A percentile compares a stretch with the other conserved stretches of the same genome.
These are phyloP conservation scores for Vitis hybrid DNA, from an alignment of 177 flowering plant species.

Conservation along the genomic window DNA sequence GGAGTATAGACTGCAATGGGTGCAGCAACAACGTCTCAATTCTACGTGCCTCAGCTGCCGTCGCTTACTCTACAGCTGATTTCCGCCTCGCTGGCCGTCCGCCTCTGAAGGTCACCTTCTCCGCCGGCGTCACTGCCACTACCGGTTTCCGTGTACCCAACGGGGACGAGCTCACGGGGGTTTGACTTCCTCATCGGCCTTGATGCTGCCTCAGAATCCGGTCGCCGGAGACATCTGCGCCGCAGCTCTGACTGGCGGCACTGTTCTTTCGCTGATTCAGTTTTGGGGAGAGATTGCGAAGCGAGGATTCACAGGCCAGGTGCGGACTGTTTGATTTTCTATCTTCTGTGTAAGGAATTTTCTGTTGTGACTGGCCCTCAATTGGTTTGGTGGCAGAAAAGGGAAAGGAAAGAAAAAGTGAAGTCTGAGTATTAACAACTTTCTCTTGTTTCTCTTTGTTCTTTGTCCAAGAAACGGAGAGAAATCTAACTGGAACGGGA, in stretches of 20 bases:
- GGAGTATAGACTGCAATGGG: no score
- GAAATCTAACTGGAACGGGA: no score
- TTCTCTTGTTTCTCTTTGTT: not conserved
- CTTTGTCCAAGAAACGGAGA: not conserved
- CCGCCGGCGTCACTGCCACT: not conserved
- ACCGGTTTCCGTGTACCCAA: not conserved
- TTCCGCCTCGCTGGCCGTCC: no score
- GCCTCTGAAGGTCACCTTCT: not conserved
- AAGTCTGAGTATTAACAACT: not conserved
- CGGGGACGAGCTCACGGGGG: constrained; percentile 12
- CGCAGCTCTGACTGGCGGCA: constrained; percentile 34
- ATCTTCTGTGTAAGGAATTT: not conserved
- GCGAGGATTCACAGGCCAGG: constrained; percentile 62
- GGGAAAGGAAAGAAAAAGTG: no score
- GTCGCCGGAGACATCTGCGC: constrained; percentile 48
- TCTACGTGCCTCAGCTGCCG: no score
- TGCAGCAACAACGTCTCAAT: no score
- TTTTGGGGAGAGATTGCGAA: constrained; percentile 66
- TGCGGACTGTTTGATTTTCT: constrained; percentile 3
- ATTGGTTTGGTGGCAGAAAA: not conserved
- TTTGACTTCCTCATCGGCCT: constrained; percentile 6
- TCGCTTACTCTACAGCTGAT: no score
- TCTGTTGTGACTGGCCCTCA: not conserved
- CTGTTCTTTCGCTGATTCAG: constrained; percentile 51
- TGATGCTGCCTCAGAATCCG: constrained; percentile 34